Conservation (phyloP, 495 filamentous ascomycete genomes). For the Apiosordaria backusii region DNA sequence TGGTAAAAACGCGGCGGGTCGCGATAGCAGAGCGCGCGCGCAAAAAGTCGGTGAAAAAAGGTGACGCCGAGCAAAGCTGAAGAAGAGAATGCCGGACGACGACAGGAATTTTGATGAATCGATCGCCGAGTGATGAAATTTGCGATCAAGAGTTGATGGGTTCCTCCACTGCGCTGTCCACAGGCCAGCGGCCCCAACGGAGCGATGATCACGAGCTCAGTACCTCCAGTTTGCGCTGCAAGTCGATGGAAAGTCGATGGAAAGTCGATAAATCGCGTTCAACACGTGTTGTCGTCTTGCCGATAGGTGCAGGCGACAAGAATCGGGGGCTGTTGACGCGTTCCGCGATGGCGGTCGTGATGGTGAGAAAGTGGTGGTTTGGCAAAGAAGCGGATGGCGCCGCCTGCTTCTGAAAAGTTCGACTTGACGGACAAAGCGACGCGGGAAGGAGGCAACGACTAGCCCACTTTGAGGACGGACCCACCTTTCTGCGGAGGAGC, state of each 20-base stretch:
- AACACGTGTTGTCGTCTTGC: constrained; percentile 25
- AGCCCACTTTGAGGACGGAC: constrained; percentile 12
- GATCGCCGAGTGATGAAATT: constrained; percentile 18
- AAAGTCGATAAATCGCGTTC: constrained; percentile 27
- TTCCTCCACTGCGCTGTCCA: constrained; percentile 34
- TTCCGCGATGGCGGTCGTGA: constrained; percentile 33
- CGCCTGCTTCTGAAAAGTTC: constrained; percentile 34
- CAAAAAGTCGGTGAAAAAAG: constrained; percentile 13
- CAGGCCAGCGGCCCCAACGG: constrained; percentile 38
- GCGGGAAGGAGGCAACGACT: constrained; percentile 22
- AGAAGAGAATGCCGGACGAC: constrained; percentile 13
- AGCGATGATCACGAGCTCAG: constrained; percentile 28
- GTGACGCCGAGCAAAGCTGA: constrained; percentile 2
- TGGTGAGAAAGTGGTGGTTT: constrained; percentile 31
- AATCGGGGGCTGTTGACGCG: constrained; percentile 36
- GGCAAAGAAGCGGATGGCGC: constrained; percentile 27
- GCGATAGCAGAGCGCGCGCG: constrained; percentile 13
- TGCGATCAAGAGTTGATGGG: constrained; percentile 25
- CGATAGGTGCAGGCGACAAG: constrained; percentile 26
- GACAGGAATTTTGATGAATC: constrained; percentile 24
- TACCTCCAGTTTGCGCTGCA: constrained; percentile 25
- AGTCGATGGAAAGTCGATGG: constrained; percentile 16
- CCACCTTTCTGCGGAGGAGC: constrained; percentile 14
- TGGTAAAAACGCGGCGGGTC: constrained; percentile 19
- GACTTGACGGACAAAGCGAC: constrained; percentile 20